Evolutionary conservation across 2,329 filamentous ascomycete genomes (phyloP).

Genomic region (Calonectria leucothoes): DNA sequence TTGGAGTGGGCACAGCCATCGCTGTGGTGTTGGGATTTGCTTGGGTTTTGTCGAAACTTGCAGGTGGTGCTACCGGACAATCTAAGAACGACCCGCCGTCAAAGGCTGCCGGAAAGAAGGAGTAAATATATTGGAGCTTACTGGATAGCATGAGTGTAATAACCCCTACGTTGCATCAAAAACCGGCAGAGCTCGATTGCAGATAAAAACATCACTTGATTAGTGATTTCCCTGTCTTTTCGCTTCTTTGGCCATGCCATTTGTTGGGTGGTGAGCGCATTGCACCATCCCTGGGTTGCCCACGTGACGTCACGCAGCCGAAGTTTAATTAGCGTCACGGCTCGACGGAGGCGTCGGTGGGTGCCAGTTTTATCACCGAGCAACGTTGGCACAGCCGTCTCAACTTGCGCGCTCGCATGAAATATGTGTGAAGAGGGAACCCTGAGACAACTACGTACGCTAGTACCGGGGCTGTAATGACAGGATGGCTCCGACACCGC

Average conservation of each 20-base stretch:
- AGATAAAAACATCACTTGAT: background rate
- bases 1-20: conserved; percentile 66
- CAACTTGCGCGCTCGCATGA: conserved; percentile 7
- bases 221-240: background rate
- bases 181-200: background rate
- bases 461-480: conserved; percentile 31
- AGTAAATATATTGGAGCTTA: background rate
- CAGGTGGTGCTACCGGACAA: conserved; percentile 24
- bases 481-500: conserved; percentile 46
- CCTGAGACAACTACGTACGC: conserved; percentile 4
- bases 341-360: background rate
- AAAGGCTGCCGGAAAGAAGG: conserved; percentile 35
- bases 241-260: background rate
- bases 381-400: conserved; percentile 8
- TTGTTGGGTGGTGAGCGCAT: background rate
- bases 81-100: background rate
- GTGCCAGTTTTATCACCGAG: conserved; percentile 13
- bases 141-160: background rate
- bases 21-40: conserved; percentile 73
- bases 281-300: conserved; percentile 7
- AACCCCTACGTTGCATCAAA: background rate
- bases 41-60: conserved; percentile 76
- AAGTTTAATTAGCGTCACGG: conserved; percentile 9
- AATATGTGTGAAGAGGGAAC: conserved; percentile 9
- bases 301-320: conserved; percentile 41